Evolutionary conservation across 768 basidiomycete genomes (phyloP), one percentile per base, ranked within the genome.

Genomic region (Auriculariales sp.): DNA sequence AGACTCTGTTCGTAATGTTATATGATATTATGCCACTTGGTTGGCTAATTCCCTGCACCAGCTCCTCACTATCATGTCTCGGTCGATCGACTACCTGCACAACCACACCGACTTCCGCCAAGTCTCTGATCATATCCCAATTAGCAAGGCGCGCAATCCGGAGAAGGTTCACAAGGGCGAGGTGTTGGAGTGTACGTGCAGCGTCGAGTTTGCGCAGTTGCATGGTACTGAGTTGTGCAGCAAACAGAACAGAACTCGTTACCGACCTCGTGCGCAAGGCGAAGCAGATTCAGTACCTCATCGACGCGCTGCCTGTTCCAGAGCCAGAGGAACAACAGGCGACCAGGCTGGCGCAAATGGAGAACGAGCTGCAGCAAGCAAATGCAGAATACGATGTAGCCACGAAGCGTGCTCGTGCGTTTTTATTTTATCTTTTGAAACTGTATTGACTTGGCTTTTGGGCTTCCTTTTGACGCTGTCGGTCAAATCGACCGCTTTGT

Each of bases 1-100:
- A 52, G 90, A 94, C 87, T 83, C 49, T 48, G 68, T 28, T 45
- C 25, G 14, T 35, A 2, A 12, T 27, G 6, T 7, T 51, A n/a
- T 42, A 46, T 49, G 29, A 45, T 27, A 25, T 28, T 31, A n/a
- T 32, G n/a, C 22, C 39, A 19, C 35, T 33, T 47, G 33, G 19
- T 11, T 24, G 28, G 14, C 3, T 33, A 25, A 6, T 24, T 34
- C 17, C 3, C 24, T 11, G 30, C 39, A n/a, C 34, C 53, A 91
- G 83, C 78, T 94, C 60, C 75, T 94, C 56, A 80, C 74, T 55
- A 91, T 93, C 64, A 91, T 91, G 84, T 83, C 84, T 50, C 80
- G 77, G 56, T 83, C 75, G 53, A 75, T 93, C 53, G 71, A 74
- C 44, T 91, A 93, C 66, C 75, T 94, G 53, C 84, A 83, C 5